Base-by-base conservation (phyloP, 1,139 yeast genomes). In the Pichia sp. region DNA sequence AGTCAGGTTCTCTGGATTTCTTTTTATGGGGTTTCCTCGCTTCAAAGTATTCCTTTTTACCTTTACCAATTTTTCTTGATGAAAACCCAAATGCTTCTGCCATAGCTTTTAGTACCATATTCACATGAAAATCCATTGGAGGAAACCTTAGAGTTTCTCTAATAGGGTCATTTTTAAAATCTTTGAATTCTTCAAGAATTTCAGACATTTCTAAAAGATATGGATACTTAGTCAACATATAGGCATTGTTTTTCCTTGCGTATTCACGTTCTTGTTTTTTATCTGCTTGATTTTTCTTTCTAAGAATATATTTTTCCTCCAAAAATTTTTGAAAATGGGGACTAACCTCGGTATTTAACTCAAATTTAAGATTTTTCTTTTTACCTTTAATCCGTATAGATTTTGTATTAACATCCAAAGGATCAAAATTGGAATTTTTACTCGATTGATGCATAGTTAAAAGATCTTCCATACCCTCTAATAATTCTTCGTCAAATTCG, bases 101-200 rank as follows among this genome's bases (percentile, higher is more conserved):
- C 64, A 87, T 65, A 52, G 78, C 77, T 45, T 68, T 67, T 16
- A 87, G 59, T 0, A 84, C 79, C 58, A 78, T 78, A 56, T 82
- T 76, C 0, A 92, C 95, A 61, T 86, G 89, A 0, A 82, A 76
- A 55, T 84, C 95, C 58, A 92, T 67, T 0, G 97, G 96, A 3
- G 98, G 97, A 61, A 92, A 87, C 31, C 78, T 69, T 52, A 90
- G 54, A 1, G 80, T 66, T 11, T 71, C 74, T 47, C 80, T 66
- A 20, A 63, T 55, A 1, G 65, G 61, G 54, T 77, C 82, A 26
- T 68, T 70, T 36, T 79, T 65, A 53, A 87, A 83, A 0, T 56
- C 44, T 42, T 83, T 85, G 52, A 87, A 72, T 60, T 89, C 97
- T 28, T 65, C 65, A 37, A 73, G 68, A 12, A 87, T 82, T 37